phyloP scores from a whole-genome alignment of 352 stramenopile genomes.

The Phytophthora chlamydospora region DNA sequence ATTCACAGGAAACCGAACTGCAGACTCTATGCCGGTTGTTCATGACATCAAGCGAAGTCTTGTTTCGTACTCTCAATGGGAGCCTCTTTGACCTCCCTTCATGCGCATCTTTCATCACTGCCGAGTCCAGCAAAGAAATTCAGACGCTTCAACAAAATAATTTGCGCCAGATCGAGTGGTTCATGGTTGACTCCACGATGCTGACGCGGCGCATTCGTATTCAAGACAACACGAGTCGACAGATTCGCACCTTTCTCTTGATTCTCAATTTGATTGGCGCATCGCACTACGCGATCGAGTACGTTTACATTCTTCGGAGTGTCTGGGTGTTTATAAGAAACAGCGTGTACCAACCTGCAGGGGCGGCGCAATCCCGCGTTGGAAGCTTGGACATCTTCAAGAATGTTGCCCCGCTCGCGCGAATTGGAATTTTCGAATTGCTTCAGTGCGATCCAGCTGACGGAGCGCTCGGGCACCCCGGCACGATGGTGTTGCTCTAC shows the following conservation, averaged over 20 bases:
- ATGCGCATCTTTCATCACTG: slow-evolving; percentile 10
- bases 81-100: slow-evolving; percentile 4
- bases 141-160: slow-evolving; percentile 16
- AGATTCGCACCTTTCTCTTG: slow-evolving; percentile 40
- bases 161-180: slow-evolving; percentile 38
- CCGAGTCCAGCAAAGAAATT: background rate
- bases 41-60: slow-evolving; percentile 19
- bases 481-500: slow-evolving; percentile 43
- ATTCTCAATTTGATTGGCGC: slow-evolving; percentile 41
- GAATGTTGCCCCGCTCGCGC: slow-evolving; percentile 1
- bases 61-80: slow-evolving; percentile 22
- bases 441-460: slow-evolving; percentile 29
- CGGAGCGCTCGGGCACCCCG: slow-evolving; percentile 34
- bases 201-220: slow-evolving; percentile 34
- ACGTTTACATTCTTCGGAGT: slow-evolving; percentile 26
- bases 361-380: background rate
- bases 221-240: slow-evolving; percentile 44
- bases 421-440: slow-evolving; percentile 19
- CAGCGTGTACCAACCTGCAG: slow-evolving; percentile 20
- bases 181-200: slow-evolving; percentile 29
- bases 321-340: slow-evolving; percentile 28
- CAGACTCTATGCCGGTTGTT: slow-evolving; percentile 37
- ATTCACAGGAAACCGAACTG: slow-evolving; percentile 34
- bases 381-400: slow-evolving; percentile 5
- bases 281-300: slow-evolving; percentile 34